Base-by-base conservation (phyloP, 768 basidiomycete species). In the Termitomyces sp. region DNA sequence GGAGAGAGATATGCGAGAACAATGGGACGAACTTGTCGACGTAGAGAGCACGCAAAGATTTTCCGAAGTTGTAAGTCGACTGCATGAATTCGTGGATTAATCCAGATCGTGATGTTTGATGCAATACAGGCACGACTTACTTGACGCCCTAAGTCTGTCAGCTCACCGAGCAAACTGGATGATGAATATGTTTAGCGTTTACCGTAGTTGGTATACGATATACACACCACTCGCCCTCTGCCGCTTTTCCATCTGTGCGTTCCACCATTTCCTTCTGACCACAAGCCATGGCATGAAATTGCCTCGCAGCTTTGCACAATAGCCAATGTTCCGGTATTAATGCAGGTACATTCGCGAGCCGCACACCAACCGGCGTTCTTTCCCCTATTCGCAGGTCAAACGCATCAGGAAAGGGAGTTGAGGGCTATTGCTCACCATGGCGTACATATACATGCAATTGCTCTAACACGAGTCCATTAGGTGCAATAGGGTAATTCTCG, bases 361-460 rank as follows among this genome's bases (percentile, higher is more conserved):
- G 82, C 11, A 85, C 76, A 9, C 83, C 84, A n/a, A 92, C 89
- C 0, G 91, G 91, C 0, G 89, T 84, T 40, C 91, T 83, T 73
- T 92, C 91, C 36, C 90, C 90, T 36, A 25, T 12, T 29, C 36
- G 32, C 15, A 51, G 29, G 31, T 31, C 40, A 29, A 6, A 8
- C 29, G 7, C 5, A 25, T 31, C 29, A 34, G 10, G 9, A 15
- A 15, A 32, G 2, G 17, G 12, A 6, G 15, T 25, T 2, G 20
- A 25, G 12, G 46, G 10, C 15, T 47, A 11, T 11, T 4, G 9
- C 84, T 52, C 59, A 89, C 90, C 90, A 70, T 92, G 91, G 31
- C 91, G 79, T 4, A 89, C 82, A 67, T 85, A 92, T 43, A 91
- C 72, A 69, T 92, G 87, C 11, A 92, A 88, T 70, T 91, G 90